phyloP scores from a whole-genome alignment of 495 filamentous ascomycete species.

The Hypoxylon intermedium region DNA sequence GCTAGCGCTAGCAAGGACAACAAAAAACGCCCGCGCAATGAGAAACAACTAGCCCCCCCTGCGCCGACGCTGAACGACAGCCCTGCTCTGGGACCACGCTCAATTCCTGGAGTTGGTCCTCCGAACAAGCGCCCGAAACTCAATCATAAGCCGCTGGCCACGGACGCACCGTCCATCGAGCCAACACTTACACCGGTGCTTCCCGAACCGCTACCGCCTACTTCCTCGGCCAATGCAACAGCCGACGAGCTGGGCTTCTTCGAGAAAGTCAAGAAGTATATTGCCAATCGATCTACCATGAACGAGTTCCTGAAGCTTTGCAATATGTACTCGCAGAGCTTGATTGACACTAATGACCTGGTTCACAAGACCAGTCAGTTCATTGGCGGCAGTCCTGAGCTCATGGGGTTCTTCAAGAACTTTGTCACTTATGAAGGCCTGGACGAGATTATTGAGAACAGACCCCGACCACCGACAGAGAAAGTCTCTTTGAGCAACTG shows the following conservation, averaged over 20 bases:
- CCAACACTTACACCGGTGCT: slow-evolving; percentile 86
- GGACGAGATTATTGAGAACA: slow-evolving; percentile 80
- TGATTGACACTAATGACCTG: slow-evolving; percentile 82
- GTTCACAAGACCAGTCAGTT: slow-evolving; percentile 82
- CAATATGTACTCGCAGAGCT: slow-evolving; percentile 88
- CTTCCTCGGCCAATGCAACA: slow-evolving; percentile 64
- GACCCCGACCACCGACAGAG: slow-evolving; percentile 72
- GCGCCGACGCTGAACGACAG: slow-evolving; percentile 43
- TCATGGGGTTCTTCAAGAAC: slow-evolving; percentile 82
- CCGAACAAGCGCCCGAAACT: slow-evolving; percentile 68
- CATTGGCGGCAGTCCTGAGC: slow-evolving; percentile 84
- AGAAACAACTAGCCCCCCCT: slow-evolving; percentile 47
- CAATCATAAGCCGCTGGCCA: slow-evolving; percentile 64
- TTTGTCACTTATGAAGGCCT: slow-evolving; percentile 76
- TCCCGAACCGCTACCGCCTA: slow-evolving; percentile 83
- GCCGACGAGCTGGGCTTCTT: slow-evolving; percentile 90
- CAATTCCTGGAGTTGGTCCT: slow-evolving; percentile 41
- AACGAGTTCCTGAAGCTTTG: slow-evolving; percentile 95
- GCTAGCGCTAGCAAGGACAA: slow-evolving; percentile 77
- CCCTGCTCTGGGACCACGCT: slow-evolving; percentile 45
- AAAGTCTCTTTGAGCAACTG: slow-evolving; percentile 91
- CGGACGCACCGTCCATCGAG: slow-evolving; percentile 75
- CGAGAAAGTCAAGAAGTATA: slow-evolving; percentile 94
- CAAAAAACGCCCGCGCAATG: slow-evolving; percentile 70
- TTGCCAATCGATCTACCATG: slow-evolving; percentile 87